A percentile compares a stretch with the other conserved stretches of the same genome.
Evolutionary conservation across 83 land plant genomes (phyloP).

Genomic region (Larix sibirica): DNA sequence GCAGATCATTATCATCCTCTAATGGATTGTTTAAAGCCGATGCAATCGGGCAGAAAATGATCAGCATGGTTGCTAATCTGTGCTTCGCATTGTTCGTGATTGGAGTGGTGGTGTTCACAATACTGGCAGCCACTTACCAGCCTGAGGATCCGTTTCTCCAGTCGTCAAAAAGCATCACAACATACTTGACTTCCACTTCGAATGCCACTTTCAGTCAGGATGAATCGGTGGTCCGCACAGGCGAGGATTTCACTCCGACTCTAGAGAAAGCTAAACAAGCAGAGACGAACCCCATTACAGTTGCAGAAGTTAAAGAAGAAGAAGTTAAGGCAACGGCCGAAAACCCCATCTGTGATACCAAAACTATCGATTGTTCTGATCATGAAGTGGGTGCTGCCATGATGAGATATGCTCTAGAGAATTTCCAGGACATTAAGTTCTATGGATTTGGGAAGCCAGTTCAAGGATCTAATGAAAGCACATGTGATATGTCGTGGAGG

Average conservation of each 20-base stretch:
- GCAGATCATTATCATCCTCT: too few relatives aligned
- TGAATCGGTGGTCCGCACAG: constrained; percentile 63
- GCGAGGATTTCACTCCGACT: constrained; percentile 61
- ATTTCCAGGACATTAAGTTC: constrained; percentile 69
- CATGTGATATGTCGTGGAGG: constrained; percentile 91
- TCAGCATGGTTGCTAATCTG: constrained; percentile 53
- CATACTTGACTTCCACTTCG: constrained; percentile 56
- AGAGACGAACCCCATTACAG: constrained; percentile 13
- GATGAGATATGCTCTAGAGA: constrained; percentile 63
- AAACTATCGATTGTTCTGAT: constrained; percentile 65
- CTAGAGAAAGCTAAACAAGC: background rate
- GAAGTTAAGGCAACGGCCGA: background rate
- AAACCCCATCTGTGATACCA: constrained; percentile 29
- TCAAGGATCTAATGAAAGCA: constrained; percentile 39
- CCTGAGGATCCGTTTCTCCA: constrained; percentile 84
- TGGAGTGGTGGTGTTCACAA: constrained; percentile 77
- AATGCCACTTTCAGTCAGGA: constrained; percentile 81
- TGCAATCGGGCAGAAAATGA: constrained; percentile 43
- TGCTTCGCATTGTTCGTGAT: constrained; percentile 81
- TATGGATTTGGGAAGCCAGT: constrained; percentile 77
- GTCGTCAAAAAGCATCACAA: constrained; percentile 42
- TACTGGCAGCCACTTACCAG: constrained; percentile 73
- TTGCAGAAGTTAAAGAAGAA: constrained; percentile 18
- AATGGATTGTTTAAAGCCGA: too few relatives aligned
- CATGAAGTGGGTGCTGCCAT: constrained; percentile 66